Base-by-base conservation (phyloP, 306 rosid species). In the Calophaca sinica region DNA sequence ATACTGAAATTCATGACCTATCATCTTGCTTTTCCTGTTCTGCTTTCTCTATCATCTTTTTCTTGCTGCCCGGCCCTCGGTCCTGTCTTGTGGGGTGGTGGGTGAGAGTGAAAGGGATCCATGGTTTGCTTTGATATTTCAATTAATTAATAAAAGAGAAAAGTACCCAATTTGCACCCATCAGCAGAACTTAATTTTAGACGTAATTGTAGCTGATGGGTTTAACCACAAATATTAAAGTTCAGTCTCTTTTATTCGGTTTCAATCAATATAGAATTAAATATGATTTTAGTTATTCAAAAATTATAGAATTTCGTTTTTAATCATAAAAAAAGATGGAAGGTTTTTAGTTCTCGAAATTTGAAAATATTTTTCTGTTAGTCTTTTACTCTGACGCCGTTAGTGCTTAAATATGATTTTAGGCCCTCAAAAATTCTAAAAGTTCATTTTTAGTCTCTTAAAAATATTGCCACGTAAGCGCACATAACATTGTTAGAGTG, bases 1-100 rank as follows among this genome's bases (percentile, higher is more conserved):
- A 60, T 73, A 32, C 26, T 44, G 68, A 70, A 44, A 77, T 48
- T 55, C 73, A 71, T 63, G 85, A 7, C 12, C 62, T 51, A 33
- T 42, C 41, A 54, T 45, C 9, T 48, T 73, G 50, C 68, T 76
- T 76, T 76, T 76, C 36, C 38, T 46, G 46, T 67, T 45, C 46
- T 20, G 14, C 70, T 67, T 9, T 46, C 42, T 12, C 15, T 51
- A 9, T 72, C 61, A 14, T 70, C 58, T 52, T 69, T 72, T 66
- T 65, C 3, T 36, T 66, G 29, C 45, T 58, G 60, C 62, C 64
- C 33, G 35, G n/a, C 60, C 32, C 38, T 20, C 26, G 26, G 26
- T 35, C 38, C 5, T 59, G 15, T 49, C 39, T 72, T 15, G 60
- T 45, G 54, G 62, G 26, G 62, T 14, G 69, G 33, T 51, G 36